Evolutionary conservation across 139 green algal species (phyloP), one percentile per base, ranked within the genome.

Genomic region (Picochlorum sp.): DNA sequence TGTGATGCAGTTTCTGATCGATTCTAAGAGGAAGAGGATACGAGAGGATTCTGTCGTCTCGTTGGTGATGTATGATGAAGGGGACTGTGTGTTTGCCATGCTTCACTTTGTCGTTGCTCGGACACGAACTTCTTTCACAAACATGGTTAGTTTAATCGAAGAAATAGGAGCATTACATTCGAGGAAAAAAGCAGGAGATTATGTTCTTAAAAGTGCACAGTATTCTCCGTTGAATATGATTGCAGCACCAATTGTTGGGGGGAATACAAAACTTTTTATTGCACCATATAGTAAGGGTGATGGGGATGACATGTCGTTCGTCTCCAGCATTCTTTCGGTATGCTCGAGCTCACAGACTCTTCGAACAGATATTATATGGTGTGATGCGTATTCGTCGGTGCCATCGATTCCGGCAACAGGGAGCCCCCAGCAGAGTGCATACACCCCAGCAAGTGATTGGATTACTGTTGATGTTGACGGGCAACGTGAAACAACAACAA

Each of bases 151-250:
- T 49, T 37, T 56, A 18, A 23, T 64, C 30, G 32, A 49, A 34
- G 28, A 56, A 61, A 28, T 61, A 20, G 26, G 9, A 34, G 49
- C 7, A 6, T 44, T 37, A 30, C 68, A 21, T 4, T 9, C 8
- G 45, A n/a, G 2, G 8, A 34, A 15, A 5, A 14, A 13, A 32
- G 58, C 68, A 63, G 68, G 68, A 4, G 68, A 74, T 14, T 61
- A 74, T 50, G 3, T 74, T 21, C 34, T 74, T 0, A 10, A 37
- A 9, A n/a, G 10, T 26, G 46, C 68, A n/a, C 46, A 62, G 28
- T 50, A 57, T 10, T 46, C 46, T 4, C 46, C 18, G 15, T 58
- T 74, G 10, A 68, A 67, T 28, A 18, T 56, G n/a, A 44, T 74
- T 30, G 49, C 61, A 20, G 60, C 68, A 3, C 49, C 59, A 5